Evolutionary conservation across 257 asterid genomes (phyloP), one percentile per base, ranked within the genome.

Genomic region (Solanum sejunctum): DNA sequence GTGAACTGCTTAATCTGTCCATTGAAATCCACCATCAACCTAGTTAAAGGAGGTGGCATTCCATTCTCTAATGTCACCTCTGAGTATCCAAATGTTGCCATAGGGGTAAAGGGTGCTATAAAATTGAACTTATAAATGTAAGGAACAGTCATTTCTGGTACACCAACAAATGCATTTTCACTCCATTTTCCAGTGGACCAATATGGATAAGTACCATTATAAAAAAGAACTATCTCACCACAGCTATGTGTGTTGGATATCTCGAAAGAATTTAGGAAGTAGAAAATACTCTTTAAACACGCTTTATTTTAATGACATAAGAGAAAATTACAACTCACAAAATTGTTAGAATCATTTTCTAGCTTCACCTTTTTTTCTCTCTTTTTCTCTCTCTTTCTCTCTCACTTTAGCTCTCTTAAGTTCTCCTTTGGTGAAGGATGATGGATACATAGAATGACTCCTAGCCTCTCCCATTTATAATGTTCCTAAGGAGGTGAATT

Each of bases 161-260:
- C 93, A 47, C 90, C 92, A 55, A 86, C 78, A 89, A 95, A 95
- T 52, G 93, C 91, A 91, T 87, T 90, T 23, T 93, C 95, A 80
- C 80, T 91, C 97, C 97, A 93, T 20, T 92, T 92, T 43, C 97
- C 98, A 86, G 97, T 91, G 43, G 91, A 88, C 97, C 97, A 95
- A 88, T 95, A 95, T 7, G 82, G 73, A 86, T 83, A 21, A 86
- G 43, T 88, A 57, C 66, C 84, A 83, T 87, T 84, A 75, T 89
- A 90, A 73, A 87, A 90, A 26, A 95, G 94, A 72, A 92, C 92
- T 81, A 95, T 86, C 92, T 93, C 97, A 84, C 98, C 97, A 10
- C 88, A 95, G 61, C 56, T 85, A 39, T 90, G 36, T 3, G 36
- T 32, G 36, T 32, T 32, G 36, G 36, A 32, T 32, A 32, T 32